A percentile compares a stretch with the other conserved stretches of the same genome.
phyloP scores from a whole-genome alignment of 164 flowering plant genomes.

The Brasenia schreberi region DNA sequence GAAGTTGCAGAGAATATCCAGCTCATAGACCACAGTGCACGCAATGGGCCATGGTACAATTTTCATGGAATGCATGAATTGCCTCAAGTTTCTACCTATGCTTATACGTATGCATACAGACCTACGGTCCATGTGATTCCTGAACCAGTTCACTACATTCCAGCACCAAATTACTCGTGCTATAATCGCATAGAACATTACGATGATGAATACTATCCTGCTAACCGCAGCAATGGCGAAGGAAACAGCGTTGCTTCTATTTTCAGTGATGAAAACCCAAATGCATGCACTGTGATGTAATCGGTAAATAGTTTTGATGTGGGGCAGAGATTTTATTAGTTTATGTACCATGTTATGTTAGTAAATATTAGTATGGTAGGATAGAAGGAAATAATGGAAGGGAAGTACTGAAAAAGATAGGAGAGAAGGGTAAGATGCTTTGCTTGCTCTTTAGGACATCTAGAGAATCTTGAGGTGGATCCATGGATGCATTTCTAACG shows the following conservation, averaged over 20 bases:
- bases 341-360: background rate
- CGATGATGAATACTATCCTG: conserved; percentile 25
- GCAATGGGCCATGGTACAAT: background rate
- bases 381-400: background rate
- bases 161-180: background rate
- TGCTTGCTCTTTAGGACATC: background rate
- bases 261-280: conserved; percentile 92
- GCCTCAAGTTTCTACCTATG: conserved; percentile 11
- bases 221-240: conserved; percentile 15
- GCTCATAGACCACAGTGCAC: background rate
- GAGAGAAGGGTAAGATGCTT: background rate
- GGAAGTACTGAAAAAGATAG: background rate
- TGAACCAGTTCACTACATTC: background rate
- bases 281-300: conserved; percentile 43
- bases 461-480: background rate
- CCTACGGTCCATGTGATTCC: background rate
- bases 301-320: background rate
- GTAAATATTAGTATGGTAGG: background rate
- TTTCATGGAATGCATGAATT: conserved; percentile 9
- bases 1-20: conserved; percentile 12
- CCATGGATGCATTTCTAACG: background rate
- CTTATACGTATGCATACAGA: background rate
- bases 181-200: conserved; percentile 24
- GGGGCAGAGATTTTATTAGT: background rate
- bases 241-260: conserved; percentile 51